phyloP scores from a whole-genome alignment of 208 protist genomes.

The Trypanosoma platydactyli region DNA sequence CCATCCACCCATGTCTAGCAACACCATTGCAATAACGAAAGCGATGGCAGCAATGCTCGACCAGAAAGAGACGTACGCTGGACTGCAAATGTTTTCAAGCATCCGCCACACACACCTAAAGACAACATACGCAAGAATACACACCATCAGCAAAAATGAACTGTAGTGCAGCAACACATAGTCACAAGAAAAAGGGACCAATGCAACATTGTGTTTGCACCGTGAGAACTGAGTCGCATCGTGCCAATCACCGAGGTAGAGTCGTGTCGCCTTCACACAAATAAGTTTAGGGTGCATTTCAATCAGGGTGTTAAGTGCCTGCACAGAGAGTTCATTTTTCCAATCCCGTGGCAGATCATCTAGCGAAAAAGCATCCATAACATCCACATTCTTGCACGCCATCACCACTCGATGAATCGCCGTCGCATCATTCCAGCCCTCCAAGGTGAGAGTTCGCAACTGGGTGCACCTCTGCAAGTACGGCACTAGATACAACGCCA shows the following conservation, averaged over 20 bases:
- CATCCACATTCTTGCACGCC: slow-evolving; percentile 83
- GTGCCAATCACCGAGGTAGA: slow-evolving; percentile 81
- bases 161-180: slow-evolving; percentile 64
- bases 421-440: slow-evolving; percentile 86
- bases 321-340: slow-evolving; percentile 86
- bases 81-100: slow-evolving; percentile 22
- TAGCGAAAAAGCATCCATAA: slow-evolving; percentile 77
- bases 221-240: slow-evolving; percentile 83
- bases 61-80: slow-evolving; percentile 73
- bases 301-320: slow-evolving; percentile 83
- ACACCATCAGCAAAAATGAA: slow-evolving; percentile 62
- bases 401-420: slow-evolving; percentile 85
- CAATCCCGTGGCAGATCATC: slow-evolving; percentile 73
- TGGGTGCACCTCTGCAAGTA: slow-evolving; percentile 64
- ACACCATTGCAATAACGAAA: slow-evolving; percentile 38
- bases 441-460: slow-evolving; percentile 67
- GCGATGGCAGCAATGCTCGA: slow-evolving; percentile 55
- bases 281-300: slow-evolving; percentile 91
- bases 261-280: slow-evolving; percentile 65
- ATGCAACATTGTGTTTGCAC: slow-evolving; percentile 88
- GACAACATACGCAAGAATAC: slow-evolving; percentile 48
- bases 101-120: slow-evolving; percentile 43
- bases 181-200: slow-evolving; percentile 79
- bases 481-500: slow-evolving; percentile 64
- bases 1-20: slow-evolving; percentile 44